A percentile compares a stretch with the other conserved stretches of the same genome.
phyloP scores from a whole-genome alignment of 1,139 yeast genomes.

The Hyphopichia khmerensis region DNA sequence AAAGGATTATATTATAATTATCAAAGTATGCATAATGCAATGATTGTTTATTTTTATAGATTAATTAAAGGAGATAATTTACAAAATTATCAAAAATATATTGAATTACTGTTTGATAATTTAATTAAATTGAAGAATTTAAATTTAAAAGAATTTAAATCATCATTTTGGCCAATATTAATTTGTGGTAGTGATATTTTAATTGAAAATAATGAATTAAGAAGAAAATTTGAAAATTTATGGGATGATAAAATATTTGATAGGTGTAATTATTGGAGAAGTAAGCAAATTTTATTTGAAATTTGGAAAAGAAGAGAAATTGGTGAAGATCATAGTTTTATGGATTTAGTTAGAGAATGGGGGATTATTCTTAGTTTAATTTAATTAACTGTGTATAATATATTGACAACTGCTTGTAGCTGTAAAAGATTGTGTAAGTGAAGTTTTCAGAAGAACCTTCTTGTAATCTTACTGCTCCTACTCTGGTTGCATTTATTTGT shows the following conservation, averaged over 20 bases:
- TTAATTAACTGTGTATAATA: not conserved
- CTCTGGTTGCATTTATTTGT: too few relatives aligned
- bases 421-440: too few relatives aligned
- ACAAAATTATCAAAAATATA: constrained; percentile 29
- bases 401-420: too few relatives aligned
- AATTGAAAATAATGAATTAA: not conserved
- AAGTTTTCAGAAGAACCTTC: too few relatives aligned
- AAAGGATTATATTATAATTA: constrained; percentile 37
- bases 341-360: constrained; percentile 58
- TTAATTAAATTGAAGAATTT: constrained; percentile 17
- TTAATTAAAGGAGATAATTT: constrained; percentile 42
- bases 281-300: constrained; percentile 52
- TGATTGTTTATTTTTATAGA: constrained; percentile 44
- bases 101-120: constrained; percentile 28
- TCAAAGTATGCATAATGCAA: constrained; percentile 41
- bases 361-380: constrained; percentile 39
- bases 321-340: constrained; percentile 47
- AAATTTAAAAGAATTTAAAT: constrained; percentile 17
- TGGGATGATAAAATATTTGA: constrained; percentile 25
- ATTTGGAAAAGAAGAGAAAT: constrained; percentile 47
- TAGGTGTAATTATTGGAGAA: constrained; percentile 48
- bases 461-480: too few relatives aligned
- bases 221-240: constrained; percentile 20
- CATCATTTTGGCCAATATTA: constrained; percentile 50
- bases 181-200: constrained; percentile 44